A percentile compares a stretch with the other conserved stretches of the same genome.
Evolutionary conservation across 176 grass and related monocot species (phyloP).

Genomic region (Paspalum vaginatum): DNA sequence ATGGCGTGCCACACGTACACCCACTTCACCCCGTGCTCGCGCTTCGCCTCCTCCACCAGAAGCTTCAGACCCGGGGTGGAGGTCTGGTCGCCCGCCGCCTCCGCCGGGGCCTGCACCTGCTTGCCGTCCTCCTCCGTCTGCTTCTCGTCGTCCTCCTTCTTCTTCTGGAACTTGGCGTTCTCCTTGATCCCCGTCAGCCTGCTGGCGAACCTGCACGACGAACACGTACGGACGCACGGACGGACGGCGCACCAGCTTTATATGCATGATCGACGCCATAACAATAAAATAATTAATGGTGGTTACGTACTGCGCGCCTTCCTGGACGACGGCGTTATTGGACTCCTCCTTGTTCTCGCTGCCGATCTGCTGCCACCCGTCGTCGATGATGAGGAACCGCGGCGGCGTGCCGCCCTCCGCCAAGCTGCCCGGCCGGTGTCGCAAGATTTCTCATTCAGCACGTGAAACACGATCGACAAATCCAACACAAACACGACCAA

Average conservation of each 20-base stretch:
- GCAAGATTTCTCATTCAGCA: too few relatives aligned
- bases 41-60: constrained; percentile 62
- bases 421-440: constrained; percentile 36
- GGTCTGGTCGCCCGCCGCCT: not conserved
- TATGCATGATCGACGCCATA: too few relatives aligned
- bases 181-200: constrained; percentile 86
- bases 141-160: too few relatives aligned
- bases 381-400: constrained; percentile 82
- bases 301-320: constrained; percentile 63
- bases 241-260: too few relatives aligned
- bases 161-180: constrained; percentile 76
- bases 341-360: constrained; percentile 45
- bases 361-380: constrained; percentile 91
- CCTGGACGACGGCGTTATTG: constrained; percentile 49
- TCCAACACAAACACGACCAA: not conserved
- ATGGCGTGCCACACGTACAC: constrained; percentile 94
- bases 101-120: too few relatives aligned
- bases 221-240: not conserved
- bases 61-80: constrained; percentile 40
- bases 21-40: constrained; percentile 47
- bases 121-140: constrained; percentile 57
- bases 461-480: too few relatives aligned
- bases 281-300: too few relatives aligned
- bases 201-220: constrained; percentile 53
- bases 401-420: constrained; percentile 65